Percentiles rank a stretch among this genome's conserved stretches.
phyloP scores from a whole-genome alignment of 352 stramenopile genomes.

The Pythium myriotylum region DNA sequence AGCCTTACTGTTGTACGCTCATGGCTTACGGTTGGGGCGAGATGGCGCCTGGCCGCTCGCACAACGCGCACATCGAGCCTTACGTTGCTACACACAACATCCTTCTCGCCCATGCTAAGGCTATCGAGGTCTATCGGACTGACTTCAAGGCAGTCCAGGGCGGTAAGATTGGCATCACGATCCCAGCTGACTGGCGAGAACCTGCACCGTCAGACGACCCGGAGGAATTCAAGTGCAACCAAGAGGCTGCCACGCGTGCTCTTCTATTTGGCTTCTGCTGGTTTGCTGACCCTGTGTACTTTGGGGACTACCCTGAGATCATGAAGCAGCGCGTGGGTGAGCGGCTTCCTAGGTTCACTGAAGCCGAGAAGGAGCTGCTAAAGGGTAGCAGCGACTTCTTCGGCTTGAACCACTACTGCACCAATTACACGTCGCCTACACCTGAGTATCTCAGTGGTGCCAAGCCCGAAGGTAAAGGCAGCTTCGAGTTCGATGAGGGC shows the following conservation, averaged over 20 bases:
- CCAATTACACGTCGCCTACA: constrained; percentile 45
- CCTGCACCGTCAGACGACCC: constrained; percentile 54
- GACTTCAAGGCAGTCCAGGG: constrained; percentile 38
- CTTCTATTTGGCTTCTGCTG: constrained; percentile 90
- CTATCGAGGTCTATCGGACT: constrained; percentile 79
- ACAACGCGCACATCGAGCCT: constrained; percentile 29
- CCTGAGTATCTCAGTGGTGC: constrained; percentile 42
- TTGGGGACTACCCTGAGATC: constrained; percentile 92
- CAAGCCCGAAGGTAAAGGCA: constrained; percentile 12
- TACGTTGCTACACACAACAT: constrained; percentile 85
- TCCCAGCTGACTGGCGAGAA: constrained; percentile 91
- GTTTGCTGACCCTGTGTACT: constrained; percentile 92
- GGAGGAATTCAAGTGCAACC: constrained; percentile 53
- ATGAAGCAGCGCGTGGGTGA: constrained; percentile 86
- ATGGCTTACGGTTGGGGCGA: constrained; percentile 57
- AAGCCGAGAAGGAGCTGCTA: constrained; percentile 75
- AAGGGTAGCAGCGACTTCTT: constrained; percentile 91
- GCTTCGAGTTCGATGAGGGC: constrained; percentile 38
- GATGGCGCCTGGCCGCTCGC: constrained; percentile 48
- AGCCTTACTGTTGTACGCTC: constrained; percentile 64
- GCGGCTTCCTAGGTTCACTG: constrained; percentile 89
- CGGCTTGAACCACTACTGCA: constrained; percentile 94
- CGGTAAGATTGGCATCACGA: constrained; percentile 91
- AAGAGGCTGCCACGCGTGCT: constrained; percentile 69
- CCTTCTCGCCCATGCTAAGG: constrained; percentile 84